phyloP scores from a whole-genome alignment of 352 stramenopile genomes.

The Globisporangium polare region DNA sequence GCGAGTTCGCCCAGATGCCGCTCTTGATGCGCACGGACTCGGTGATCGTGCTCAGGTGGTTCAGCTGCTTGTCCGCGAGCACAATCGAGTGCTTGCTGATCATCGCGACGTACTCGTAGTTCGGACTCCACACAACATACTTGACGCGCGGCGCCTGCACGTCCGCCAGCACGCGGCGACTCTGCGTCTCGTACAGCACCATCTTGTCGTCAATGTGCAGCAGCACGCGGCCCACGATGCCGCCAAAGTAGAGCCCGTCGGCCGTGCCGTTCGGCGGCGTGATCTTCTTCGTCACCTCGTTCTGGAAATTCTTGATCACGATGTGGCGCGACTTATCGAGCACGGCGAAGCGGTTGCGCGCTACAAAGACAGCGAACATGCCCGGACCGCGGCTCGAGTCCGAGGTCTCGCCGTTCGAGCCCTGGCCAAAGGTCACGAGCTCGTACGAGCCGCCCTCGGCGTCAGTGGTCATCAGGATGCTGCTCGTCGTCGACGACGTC shows the following conservation, averaged over 20 bases:
- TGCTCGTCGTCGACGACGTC: conserved; percentile 76
- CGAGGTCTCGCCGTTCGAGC: conserved; percentile 70
- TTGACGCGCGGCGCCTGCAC: conserved; percentile 96
- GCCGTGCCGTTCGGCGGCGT: conserved; percentile 93
- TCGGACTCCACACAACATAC: conserved; percentile 96
- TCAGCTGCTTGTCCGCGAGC: conserved; percentile 97
- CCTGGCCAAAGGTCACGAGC: conserved; percentile 92
- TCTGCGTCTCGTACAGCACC: conserved; percentile 98
- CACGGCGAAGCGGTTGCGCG: conserved; percentile 97
- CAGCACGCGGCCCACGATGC: conserved; percentile 96
- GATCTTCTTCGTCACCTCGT: conserved; percentile 98
- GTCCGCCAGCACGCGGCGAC: conserved; percentile 94
- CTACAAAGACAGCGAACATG: conserved; percentile 96
- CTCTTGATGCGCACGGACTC: conserved; percentile 97
- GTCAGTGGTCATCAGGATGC: conserved; percentile 94
- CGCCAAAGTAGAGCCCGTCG: conserved; percentile 96
- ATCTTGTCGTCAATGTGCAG: conserved; percentile 96
- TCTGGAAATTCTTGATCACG: conserved; percentile 99
- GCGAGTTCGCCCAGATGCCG: conserved; percentile 89
- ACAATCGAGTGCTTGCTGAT: conserved; percentile 98
- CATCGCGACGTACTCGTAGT: conserved; percentile 96
- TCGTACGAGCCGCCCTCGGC: conserved; percentile 98
- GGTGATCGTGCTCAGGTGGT: conserved; percentile 95
- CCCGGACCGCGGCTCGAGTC: conserved; percentile 94
- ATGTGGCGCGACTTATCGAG: conserved; percentile 97